Evolutionary conservation across 139 green algal genomes (phyloP).

Genomic region (Gonium pectorale): DNA sequence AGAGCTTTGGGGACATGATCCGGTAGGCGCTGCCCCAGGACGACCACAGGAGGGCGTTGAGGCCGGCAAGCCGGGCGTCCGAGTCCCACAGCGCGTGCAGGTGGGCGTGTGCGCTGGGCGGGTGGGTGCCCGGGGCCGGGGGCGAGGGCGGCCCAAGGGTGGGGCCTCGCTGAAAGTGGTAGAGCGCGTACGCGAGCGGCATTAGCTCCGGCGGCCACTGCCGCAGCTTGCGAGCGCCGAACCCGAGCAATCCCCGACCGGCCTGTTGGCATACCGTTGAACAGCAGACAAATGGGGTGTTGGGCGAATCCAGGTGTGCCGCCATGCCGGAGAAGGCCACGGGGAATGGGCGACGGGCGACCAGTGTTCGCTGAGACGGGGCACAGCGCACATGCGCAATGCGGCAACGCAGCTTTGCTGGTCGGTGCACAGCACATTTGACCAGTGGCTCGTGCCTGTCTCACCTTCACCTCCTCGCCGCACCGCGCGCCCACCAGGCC

Average conservation of each 20-base stretch:
- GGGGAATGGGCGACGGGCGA: no score
- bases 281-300: no score
- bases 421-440: not conserved
- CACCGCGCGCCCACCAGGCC: slow-evolving; percentile 24
- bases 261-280: no score
- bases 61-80: slow-evolving; percentile 5
- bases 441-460: not conserved
- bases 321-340: no score
- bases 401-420: no score
- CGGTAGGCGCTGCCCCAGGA: slow-evolving; percentile 23
- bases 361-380: no score
- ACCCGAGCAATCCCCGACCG: slow-evolving; percentile 7
- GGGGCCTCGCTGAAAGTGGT: slow-evolving; percentile 28
- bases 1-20: slow-evolving; percentile 37
- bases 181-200: slow-evolving; percentile 38
- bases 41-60: slow-evolving; percentile 20
- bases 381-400: no score
- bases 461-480: slow-evolving; percentile 30
- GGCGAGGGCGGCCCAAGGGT: not conserved
- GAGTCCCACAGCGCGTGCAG: slow-evolving; percentile 19
- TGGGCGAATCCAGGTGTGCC: no score
- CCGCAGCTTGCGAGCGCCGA: slow-evolving; percentile 7
- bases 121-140: slow-evolving; percentile 2
- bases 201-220: slow-evolving; percentile 44
- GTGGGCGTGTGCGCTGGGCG: not conserved